Conservation (phyloP, 106 monocot species). For the Dendrobium chrysotoxum region DNA sequence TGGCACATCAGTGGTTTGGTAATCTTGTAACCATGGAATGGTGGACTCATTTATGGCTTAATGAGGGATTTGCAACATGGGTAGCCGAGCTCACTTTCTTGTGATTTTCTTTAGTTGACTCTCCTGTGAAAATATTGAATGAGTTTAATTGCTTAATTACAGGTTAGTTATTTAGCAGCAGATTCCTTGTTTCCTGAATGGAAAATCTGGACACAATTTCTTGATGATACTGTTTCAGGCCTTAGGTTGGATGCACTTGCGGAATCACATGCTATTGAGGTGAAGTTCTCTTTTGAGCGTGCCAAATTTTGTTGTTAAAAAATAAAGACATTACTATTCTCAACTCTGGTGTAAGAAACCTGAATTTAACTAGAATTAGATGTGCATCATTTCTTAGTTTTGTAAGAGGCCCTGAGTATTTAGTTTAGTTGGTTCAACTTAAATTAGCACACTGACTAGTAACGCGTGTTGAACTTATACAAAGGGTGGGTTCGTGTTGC, state of each 20-base stretch:
- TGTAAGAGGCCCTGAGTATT: neutral
- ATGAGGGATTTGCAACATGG: slow-evolving; percentile 99
- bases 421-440: neutral
- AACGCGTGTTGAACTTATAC: neutral
- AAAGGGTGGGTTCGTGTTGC: neutral
- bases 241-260: slow-evolving; percentile 81
- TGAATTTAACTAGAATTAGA: neutral
- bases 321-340: neutral
- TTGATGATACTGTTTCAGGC: slow-evolving; percentile 66
- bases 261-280: slow-evolving; percentile 99
- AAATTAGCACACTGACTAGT: neutral
- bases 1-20: slow-evolving; percentile 99
- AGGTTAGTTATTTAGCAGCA: slow-evolving; percentile 88
- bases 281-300: slow-evolving; percentile 16
- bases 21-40: slow-evolving; percentile 99
- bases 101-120: neutral
- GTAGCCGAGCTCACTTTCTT: slow-evolving; percentile 25
- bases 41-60: slow-evolving; percentile 99
- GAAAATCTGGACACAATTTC: slow-evolving; percentile 96
- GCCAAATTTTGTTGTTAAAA: neutral
- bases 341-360: slow-evolving; percentile 1
- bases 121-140: slow-evolving; percentile 2
- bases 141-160: slow-evolving; percentile 2
- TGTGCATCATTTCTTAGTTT: neutral
- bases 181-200: slow-evolving; percentile 90